These are phyloP conservation scores for Globisporangium middletonii DNA, from an alignment of 352 stramenopile genomes.

Conservation along the genomic window DNA sequence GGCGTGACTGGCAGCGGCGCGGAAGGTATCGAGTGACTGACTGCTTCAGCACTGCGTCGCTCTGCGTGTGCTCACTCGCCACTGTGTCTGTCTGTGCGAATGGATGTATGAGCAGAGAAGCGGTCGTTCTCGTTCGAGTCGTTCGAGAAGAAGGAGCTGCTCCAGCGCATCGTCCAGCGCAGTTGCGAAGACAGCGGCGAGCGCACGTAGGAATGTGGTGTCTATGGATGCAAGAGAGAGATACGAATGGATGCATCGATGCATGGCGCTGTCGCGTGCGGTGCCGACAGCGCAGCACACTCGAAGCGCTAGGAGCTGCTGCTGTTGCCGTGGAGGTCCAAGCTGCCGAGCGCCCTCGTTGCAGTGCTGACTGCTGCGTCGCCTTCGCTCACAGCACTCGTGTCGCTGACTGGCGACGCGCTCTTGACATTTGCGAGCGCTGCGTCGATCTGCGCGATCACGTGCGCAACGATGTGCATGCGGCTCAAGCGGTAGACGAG, in stretches of 20 bases:
- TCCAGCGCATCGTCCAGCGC: conserved; percentile 37
- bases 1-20: conserved; percentile 37
- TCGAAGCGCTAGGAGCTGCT: not conserved
- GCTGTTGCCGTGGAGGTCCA: not conserved
- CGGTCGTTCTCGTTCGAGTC: conserved; percentile 60
- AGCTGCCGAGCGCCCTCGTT: not conserved
- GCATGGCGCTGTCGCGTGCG: not conserved
- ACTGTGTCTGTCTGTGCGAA: not conserved
- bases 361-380: not conserved
- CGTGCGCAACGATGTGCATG: conserved; percentile 29
- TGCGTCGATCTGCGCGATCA: conserved; percentile 33
- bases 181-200: conserved; percentile 24
- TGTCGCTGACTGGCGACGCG: not conserved
- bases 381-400: not conserved
- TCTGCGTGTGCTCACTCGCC: not conserved
- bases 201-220: not conserved
- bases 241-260: not conserved
- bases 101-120: conserved; percentile 34
- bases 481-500: conserved; percentile 44
- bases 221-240: not conserved
- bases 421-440: conserved; percentile 16
- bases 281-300: not conserved
- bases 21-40: conserved; percentile 23
- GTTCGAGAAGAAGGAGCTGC: conserved; percentile 38
- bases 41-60: too few species aligned